Evolutionary conservation across 768 basidiomycete genomes (phyloP).

Genomic region (Mycena epipterygia): DNA sequence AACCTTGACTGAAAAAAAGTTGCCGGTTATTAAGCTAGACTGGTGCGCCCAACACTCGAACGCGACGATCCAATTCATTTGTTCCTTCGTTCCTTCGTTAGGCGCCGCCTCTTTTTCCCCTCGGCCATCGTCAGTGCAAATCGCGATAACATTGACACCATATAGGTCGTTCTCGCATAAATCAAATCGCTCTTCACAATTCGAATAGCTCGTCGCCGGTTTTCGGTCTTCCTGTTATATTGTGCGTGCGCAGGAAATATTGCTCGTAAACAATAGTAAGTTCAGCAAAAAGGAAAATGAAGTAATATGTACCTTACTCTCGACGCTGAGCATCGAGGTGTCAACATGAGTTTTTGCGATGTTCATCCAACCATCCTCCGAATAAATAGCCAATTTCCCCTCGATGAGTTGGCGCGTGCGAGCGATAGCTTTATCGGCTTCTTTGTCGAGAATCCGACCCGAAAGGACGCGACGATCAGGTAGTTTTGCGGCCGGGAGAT

Average conservation of each 20-base stretch:
- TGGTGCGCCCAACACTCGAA: constrained; percentile 46
- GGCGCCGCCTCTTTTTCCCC: constrained; percentile 36
- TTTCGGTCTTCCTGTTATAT: constrained; percentile 41
- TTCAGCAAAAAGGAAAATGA: neutral
- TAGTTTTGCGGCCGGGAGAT: constrained; percentile 32
- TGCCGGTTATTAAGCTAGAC: constrained; percentile 32
- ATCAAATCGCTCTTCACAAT: constrained; percentile 41
- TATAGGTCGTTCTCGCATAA: constrained; percentile 36
- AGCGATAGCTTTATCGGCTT: constrained; percentile 30
- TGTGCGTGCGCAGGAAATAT: constrained; percentile 36
- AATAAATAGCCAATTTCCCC: constrained; percentile 38
- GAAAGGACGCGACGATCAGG: constrained; percentile 35
- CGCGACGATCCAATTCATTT: constrained; percentile 31
- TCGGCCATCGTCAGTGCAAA: neutral
- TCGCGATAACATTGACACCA: constrained; percentile 8
- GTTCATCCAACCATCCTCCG: constrained; percentile 50
- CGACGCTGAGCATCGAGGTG: constrained; percentile 42
- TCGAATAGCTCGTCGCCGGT: constrained; percentile 42
- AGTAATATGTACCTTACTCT: constrained; percentile 35
- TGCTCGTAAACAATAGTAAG: constrained; percentile 23
- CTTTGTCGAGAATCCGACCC: constrained; percentile 34
- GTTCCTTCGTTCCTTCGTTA: constrained; percentile 21
- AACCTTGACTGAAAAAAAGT: constrained; percentile 40
- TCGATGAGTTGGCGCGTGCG: constrained; percentile 20
- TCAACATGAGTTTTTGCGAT: constrained; percentile 41